Evolutionary conservation across 2,329 filamentous ascomycete genomes (phyloP).

Genomic region (Chaetomium olivaceum): DNA sequence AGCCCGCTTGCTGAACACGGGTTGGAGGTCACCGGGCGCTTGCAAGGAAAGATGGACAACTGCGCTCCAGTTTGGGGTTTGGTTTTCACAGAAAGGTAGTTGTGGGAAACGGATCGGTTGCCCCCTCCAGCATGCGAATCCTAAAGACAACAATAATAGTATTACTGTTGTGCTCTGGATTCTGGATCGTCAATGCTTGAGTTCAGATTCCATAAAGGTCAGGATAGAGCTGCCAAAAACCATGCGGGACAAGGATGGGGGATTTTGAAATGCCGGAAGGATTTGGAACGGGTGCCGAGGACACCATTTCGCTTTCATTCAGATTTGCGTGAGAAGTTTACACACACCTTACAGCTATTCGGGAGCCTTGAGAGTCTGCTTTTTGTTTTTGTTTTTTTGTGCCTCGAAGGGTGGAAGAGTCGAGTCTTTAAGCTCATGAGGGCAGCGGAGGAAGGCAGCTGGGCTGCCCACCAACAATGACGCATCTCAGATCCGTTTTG

Average conservation of each 20-base stretch:
- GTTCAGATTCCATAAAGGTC: background rate
- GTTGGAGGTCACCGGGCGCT: background rate
- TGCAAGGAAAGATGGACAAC: background rate
- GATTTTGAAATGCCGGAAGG: background rate
- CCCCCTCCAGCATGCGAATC: background rate
- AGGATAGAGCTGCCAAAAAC: background rate
- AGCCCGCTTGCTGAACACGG: background rate
- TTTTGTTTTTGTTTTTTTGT: background rate
- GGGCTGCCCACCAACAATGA: background rate
- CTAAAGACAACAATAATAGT: background rate
- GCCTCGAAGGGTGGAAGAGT: background rate
- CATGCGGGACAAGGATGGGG: background rate
- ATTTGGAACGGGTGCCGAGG: background rate
- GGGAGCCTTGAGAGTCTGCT: background rate
- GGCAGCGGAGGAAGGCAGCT: background rate
- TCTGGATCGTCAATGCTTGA: background rate
- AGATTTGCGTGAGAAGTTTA: too few relatives aligned
- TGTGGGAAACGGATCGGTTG: background rate
- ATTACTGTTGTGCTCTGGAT: background rate
- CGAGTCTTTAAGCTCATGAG: background rate
- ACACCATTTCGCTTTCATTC: background rate
- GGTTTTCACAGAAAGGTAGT: too few relatives aligned
- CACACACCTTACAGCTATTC: background rate
- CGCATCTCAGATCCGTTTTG: background rate
- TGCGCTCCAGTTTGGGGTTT: background rate